These are phyloP conservation scores for Aspergillus oerlinghausenensis DNA, from an alignment of 2,329 filamentous ascomycete species.

Conservation along the genomic window DNA sequence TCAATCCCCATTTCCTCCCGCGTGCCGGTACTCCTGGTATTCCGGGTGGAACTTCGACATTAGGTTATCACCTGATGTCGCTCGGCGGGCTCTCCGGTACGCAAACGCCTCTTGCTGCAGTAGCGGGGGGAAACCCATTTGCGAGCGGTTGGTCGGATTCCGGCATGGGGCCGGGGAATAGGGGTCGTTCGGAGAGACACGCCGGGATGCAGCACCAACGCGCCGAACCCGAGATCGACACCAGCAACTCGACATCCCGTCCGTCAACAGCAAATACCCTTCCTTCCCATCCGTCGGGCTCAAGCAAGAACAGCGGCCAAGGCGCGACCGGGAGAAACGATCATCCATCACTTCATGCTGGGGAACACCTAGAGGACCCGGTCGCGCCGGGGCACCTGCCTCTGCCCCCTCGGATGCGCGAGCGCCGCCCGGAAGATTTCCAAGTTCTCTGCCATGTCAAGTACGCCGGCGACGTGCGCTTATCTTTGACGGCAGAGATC, in stretches of 20 bases:
- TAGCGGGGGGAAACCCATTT: conserved; percentile 41
- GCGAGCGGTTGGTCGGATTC: conserved; percentile 34
- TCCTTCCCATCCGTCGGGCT: conserved; percentile 27
- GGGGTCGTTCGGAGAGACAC: conserved; percentile 14
- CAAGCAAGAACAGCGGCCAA: conserved; percentile 25
- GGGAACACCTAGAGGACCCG: conserved; percentile 18
- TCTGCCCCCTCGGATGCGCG: conserved; percentile 56
- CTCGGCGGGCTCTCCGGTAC: conserved; percentile 46
- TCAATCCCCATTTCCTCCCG: conserved; percentile 40
- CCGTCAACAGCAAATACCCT: conserved; percentile 41
- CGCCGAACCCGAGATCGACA: conserved; percentile 32
- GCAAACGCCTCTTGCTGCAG: conserved; percentile 45
- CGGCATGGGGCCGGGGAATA: conserved; percentile 17
- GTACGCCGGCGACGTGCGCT: conserved; percentile 80
- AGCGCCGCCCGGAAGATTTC: conserved; percentile 77
- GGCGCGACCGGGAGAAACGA: conserved; percentile 16
- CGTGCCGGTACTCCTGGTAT: conserved; percentile 45
- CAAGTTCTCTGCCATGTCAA: conserved; percentile 89
- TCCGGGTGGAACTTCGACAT: conserved; percentile 46
- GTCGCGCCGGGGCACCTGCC: conserved; percentile 16
- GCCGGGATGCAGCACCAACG: conserved; percentile 19
- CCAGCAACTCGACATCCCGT: conserved; percentile 35
- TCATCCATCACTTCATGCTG: conserved; percentile 15
- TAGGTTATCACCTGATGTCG: conserved; percentile 46
- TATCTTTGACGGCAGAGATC: conserved; percentile 91